phyloP scores from a whole-genome alignment of 495 filamentous ascomycete species.

The Hamigera avellanea region DNA sequence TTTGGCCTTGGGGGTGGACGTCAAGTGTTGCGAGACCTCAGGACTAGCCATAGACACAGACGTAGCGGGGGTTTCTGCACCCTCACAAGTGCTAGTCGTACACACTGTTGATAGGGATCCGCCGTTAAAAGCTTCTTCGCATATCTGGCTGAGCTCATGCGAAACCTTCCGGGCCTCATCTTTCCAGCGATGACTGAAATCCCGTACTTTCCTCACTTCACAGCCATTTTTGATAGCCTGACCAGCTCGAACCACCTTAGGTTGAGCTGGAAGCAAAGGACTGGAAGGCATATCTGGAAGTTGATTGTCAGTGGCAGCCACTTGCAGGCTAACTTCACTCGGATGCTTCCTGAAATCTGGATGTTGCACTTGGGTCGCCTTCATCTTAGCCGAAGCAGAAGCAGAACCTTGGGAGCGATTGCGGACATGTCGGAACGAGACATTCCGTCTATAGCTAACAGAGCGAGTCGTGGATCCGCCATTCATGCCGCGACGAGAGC shows the following conservation, averaged over 20 bases:
- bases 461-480: slow-evolving; percentile 38
- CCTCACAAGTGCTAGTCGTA: slow-evolving; percentile 29
- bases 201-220: slow-evolving; percentile 28
- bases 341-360: slow-evolving; percentile 12
- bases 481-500: slow-evolving; percentile 49
- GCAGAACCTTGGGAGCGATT: slow-evolving; percentile 31
- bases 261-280: slow-evolving; percentile 29
- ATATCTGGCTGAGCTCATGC: slow-evolving; percentile 53
- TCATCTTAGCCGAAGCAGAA: neutral
- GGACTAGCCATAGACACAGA: slow-evolving; percentile 31
- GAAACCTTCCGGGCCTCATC: slow-evolving; percentile 56
- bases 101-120: slow-evolving; percentile 44
- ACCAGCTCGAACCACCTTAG: slow-evolving; percentile 22
- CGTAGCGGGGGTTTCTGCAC: slow-evolving; percentile 41
- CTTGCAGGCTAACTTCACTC: slow-evolving; percentile 19
- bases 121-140: slow-evolving; percentile 74
- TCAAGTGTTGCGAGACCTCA: slow-evolving; percentile 11
- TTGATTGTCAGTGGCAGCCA: slow-evolving; percentile 9
- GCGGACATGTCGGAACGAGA: slow-evolving; percentile 62
- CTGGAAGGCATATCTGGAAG: slow-evolving; percentile 17
- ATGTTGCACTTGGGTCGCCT: slow-evolving; percentile 1
- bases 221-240: slow-evolving; percentile 5
- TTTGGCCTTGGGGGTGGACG: neutral
- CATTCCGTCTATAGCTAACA: slow-evolving; percentile 57
- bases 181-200: slow-evolving; percentile 39